A percentile compares a stretch with the other conserved stretches of the same genome.
Conservation (phyloP, 2,329 filamentous ascomycete species). For the Colletotrichum orbiculare region DNA sequence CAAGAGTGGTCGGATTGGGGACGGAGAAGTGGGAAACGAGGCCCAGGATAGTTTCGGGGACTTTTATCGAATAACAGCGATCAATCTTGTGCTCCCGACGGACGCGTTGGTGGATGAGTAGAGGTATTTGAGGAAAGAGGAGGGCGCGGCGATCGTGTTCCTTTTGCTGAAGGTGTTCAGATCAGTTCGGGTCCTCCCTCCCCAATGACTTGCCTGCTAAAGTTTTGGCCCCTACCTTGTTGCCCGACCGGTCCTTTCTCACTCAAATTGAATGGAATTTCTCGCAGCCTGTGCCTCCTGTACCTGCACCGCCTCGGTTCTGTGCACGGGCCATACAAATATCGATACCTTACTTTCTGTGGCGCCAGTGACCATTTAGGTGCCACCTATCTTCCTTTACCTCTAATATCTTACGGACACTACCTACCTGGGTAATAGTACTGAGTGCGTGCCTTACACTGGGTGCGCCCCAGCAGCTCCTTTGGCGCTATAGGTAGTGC, state of each 20-base stretch:
- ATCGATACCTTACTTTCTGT: conserved; percentile 14
- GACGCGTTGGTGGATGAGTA: conserved; percentile 13
- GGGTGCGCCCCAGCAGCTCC: no score
- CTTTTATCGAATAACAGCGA: conserved; percentile 1
- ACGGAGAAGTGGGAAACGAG: conserved; percentile 11
- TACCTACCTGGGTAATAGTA: no score
- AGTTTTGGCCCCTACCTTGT: conserved; percentile 18
- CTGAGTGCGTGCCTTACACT: no score
- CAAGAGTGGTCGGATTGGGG: conserved; percentile 12
- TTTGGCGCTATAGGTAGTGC: no score
- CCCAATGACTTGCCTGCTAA: conserved; percentile 30
- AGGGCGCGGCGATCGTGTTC: conserved; percentile 27
- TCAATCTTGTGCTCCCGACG: conserved; percentile 25
- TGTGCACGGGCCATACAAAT: conserved; percentile 25
- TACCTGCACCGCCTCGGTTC: conserved; percentile 31
- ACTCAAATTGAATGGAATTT: conserved; percentile 34
- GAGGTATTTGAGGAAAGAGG: conserved; percentile 5
- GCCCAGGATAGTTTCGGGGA: conserved; percentile 10
- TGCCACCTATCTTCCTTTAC: not conserved
- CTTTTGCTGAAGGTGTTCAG: conserved; percentile 21
- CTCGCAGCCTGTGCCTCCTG: conserved; percentile 26
- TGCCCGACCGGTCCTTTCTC: not conserved
- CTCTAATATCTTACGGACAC: not conserved
- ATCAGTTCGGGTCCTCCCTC: conserved; percentile 8
- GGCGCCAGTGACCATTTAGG: conserved; percentile 13